Base-by-base conservation (phyloP, 2,329 filamentous ascomycete genomes). In the Diaporthe nobilis region DNA sequence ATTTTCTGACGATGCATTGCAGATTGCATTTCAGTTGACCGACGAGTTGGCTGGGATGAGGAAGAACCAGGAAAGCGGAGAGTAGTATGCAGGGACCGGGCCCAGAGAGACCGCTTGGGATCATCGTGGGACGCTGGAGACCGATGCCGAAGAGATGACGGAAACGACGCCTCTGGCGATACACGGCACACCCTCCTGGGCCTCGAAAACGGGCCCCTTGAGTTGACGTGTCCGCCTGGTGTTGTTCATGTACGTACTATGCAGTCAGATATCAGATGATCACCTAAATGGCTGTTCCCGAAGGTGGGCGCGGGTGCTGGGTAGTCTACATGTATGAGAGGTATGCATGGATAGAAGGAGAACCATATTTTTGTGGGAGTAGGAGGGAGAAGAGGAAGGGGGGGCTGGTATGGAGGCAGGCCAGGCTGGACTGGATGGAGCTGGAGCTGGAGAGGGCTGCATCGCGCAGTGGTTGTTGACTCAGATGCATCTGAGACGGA, bases 191-290 rank as follows among this genome's bases (percentile, higher is more conserved):
- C 61, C 60, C 58, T 37, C 58, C 34, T 63, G 71, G 75, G 75
- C 73, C 75, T 75, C 73, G 47, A 77, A 67, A 77, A 77, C 70
- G 70, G 75, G 75, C 75, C 75, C 39, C 73, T 51, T 44, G 65
- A 42, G 75, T 77, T 77, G 75, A 77, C 75, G 75, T 77, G 75
- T 77, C 67, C 73, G 51, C 61, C 28, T 73, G 55, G 55, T 65
- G 44, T 28, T 75, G 70, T 71, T 74, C 68, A 75, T 75, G 73
- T 75, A 75, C 60, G 72, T 71, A 51, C 68, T n/a, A 77, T 77
- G 75, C 75, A 75, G 73, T 75, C 75, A 75, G 75, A 77, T 73
- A 77, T 71, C 73, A 75, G 68, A 75, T 75, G 73, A 75, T 75
- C 47, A 42, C 31, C 31, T 58, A 20, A 75, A 60, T 75, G 73